phyloP scores from a whole-genome alignment of 177 flowering plant species.

The Vitis hybrid region DNA sequence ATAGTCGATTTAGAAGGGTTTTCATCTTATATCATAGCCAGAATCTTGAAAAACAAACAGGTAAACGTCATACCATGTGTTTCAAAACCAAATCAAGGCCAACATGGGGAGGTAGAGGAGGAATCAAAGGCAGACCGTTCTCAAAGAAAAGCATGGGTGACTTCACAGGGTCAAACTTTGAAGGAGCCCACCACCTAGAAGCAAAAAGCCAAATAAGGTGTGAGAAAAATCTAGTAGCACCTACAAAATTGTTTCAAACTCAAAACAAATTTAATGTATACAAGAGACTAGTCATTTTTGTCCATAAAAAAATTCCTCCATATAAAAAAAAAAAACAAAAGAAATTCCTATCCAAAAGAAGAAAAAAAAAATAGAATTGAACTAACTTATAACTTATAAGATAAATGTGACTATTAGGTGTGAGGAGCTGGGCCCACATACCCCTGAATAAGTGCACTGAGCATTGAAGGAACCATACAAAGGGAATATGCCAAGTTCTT shows the following conservation, averaged over 20 bases:
- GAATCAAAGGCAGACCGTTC: constrained; percentile 70
- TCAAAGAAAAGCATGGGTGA: constrained; percentile 96
- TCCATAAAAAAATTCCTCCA: neutral
- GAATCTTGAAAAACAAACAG: neutral
- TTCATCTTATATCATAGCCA: neutral
- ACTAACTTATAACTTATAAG: too few relatives aligned
- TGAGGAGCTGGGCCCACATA: neutral
- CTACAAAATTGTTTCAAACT: neutral
- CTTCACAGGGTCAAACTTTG: constrained; percentile 86
- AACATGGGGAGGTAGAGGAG: constrained; percentile 64
- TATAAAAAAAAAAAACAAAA: neutral
- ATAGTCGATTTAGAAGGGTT: neutral
- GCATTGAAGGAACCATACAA: too few relatives aligned
- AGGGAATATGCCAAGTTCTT: too few relatives aligned
- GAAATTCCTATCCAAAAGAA: neutral
- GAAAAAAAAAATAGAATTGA: neutral
- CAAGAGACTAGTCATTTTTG: constrained; percentile 4
- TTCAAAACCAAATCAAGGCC: constrained; percentile 81
- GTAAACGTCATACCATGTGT: constrained; percentile 67
- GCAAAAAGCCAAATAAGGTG: neutral
- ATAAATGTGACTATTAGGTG: too few relatives aligned
- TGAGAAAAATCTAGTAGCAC: constrained; percentile 1
- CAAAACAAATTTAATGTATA: neutral
- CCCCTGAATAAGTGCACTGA: too few relatives aligned
- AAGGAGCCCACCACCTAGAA: constrained; percentile 96